Percentiles rank a stretch among this genome's conserved stretches.
Conservation (phyloP, 2,329 filamentous ascomycete genomes). For the Pseudogymnoascus sp. region DNA sequence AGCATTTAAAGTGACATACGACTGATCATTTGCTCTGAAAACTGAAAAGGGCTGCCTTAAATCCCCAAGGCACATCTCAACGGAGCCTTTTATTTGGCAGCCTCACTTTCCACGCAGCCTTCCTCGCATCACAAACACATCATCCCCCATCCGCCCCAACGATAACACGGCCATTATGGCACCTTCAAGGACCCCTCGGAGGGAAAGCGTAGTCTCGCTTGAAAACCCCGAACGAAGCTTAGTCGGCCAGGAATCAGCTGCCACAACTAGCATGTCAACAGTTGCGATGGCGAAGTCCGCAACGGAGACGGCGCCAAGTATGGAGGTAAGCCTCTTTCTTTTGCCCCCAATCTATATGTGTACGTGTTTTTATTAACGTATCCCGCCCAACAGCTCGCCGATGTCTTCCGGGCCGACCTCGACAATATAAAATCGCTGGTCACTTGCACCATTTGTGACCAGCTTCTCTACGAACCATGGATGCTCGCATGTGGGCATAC, state of each 20-base stretch:
- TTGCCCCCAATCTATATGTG: not conserved
- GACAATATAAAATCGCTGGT: conserved; percentile 53
- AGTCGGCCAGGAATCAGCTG: not conserved
- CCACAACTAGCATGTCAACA: conserved; percentile 7
- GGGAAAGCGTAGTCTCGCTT: not conserved
- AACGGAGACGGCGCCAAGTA: conserved; percentile 12
- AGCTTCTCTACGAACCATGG: conserved; percentile 63
- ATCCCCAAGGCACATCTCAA: not conserved
- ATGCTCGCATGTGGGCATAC: conserved; percentile 63
- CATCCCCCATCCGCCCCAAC: not conserved
- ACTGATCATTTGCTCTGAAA: not conserved
- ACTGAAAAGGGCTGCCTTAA: not conserved
- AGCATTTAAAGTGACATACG: not conserved
- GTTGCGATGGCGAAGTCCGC: conserved; percentile 6
- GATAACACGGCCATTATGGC: conserved; percentile 12
- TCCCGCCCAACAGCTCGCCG: conserved; percentile 18
- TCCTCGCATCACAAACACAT: not conserved
- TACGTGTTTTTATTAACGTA: conserved; percentile 7
- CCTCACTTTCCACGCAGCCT: conserved; percentile 5
- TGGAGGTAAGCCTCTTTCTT: conserved; percentile 15
- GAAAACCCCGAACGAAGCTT: not conserved
- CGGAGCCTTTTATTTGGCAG: not conserved
- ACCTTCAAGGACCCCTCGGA: conserved; percentile 12
- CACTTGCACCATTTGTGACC: conserved; percentile 63
- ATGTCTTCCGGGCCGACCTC: conserved; percentile 40